Conservation (phyloP, 2,329 filamentous ascomycete species). For the Ustilaginoidea virens region DNA sequence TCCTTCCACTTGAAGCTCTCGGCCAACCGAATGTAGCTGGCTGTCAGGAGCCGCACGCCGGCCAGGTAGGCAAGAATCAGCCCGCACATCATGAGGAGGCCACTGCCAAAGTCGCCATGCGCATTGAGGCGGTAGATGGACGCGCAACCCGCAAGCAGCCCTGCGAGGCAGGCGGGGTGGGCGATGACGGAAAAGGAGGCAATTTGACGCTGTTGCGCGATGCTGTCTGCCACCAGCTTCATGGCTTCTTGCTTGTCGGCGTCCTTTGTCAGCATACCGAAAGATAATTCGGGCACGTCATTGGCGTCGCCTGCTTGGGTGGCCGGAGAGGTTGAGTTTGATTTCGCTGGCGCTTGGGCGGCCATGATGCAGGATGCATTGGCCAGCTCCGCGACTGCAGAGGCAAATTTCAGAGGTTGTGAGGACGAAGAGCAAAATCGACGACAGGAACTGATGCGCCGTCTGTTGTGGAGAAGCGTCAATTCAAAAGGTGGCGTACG, state of each 20-base stretch:
- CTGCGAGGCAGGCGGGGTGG: conserved; percentile 37
- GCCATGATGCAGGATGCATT: conserved; percentile 6
- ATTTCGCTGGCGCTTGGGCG: conserved; percentile 5
- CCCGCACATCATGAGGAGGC: conserved; percentile 39
- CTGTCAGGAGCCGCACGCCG: conserved; percentile 41
- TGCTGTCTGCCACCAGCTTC: conserved; percentile 60
- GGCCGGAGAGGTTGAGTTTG: not conserved
- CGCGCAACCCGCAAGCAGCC: conserved; percentile 24
- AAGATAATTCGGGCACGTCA: conserved; percentile 43
- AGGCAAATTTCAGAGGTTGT: too few relatives aligned
- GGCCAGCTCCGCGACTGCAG: too few relatives aligned
- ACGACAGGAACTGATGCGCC: too few relatives aligned
- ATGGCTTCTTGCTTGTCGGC: conserved; percentile 52
- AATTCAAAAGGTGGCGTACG: too few relatives aligned
- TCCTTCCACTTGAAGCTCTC: conserved; percentile 48
- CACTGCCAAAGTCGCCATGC: conserved; percentile 35
- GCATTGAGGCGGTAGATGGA: conserved; percentile 21
- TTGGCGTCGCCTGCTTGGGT: conserved; percentile 3
- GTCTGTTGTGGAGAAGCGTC: too few relatives aligned
- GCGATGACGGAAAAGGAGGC: conserved; percentile 48
- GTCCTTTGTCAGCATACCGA: conserved; percentile 34
- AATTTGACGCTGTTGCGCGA: conserved; percentile 65
- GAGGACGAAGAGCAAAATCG: too few relatives aligned
- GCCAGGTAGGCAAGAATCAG: conserved; percentile 48
- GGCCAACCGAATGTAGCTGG: conserved; percentile 46